These are phyloP conservation scores for Tubosaeta sp. DNA, from an alignment of 768 basidiomycete species.

Conservation along the genomic window DNA sequence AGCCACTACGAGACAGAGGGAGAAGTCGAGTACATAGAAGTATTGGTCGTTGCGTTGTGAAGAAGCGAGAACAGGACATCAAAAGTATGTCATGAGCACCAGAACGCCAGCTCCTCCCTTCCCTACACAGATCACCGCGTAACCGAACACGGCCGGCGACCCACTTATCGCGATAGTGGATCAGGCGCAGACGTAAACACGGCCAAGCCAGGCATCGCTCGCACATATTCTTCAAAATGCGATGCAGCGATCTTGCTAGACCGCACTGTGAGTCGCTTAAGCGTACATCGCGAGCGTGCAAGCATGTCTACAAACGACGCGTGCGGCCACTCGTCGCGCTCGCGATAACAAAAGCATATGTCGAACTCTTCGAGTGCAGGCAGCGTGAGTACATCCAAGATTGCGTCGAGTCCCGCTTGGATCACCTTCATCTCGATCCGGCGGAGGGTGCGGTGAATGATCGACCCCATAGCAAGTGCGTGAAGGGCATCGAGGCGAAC, in stretches of 20 bases:
- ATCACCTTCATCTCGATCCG: conserved; percentile 30
- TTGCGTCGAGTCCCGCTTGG: conserved; percentile 18
- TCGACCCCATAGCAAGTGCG: conserved; percentile 5
- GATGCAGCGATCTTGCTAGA: conserved; percentile 19
- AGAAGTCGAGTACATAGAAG: neutral
- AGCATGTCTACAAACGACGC: conserved; percentile 21
- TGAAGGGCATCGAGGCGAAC: conserved; percentile 9
- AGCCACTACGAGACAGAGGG: no score
- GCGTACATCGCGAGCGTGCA: conserved; percentile 20
- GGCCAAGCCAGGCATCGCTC: conserved; percentile 19
- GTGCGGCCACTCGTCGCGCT: conserved; percentile 28
- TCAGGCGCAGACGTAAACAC: conserved; percentile 10
- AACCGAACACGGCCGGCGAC: neutral
- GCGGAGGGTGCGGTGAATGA: conserved; percentile 16
- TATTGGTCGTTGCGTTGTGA: neutral
- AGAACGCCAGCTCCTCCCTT: neutral
- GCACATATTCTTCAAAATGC: conserved; percentile 22
- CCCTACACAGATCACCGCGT: neutral
- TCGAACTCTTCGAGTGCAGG: conserved; percentile 31
- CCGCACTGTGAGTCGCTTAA: conserved; percentile 23
- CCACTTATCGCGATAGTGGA: neutral
- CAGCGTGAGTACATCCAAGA: conserved; percentile 19
- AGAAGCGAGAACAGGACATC: neutral
- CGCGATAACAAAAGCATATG: conserved; percentile 29
- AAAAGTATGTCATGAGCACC: neutral